Evolutionary conservation across 2,329 filamentous ascomycete genomes (phyloP), one percentile per base, ranked within the genome.

Genomic region (Chalaropsis thielavioides): DNA sequence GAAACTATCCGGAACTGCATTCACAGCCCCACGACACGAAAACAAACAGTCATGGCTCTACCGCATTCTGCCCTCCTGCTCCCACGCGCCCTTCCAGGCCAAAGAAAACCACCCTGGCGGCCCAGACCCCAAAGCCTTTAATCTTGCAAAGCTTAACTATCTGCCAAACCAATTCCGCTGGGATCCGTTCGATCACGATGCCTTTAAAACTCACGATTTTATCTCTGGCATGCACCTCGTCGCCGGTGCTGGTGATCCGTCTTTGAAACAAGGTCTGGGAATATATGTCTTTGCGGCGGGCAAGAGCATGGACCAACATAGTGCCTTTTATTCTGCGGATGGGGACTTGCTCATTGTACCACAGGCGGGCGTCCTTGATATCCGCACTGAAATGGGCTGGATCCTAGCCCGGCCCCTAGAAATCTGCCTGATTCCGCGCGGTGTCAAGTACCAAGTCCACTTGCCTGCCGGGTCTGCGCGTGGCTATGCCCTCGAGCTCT

Each of bases 121-220:
- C 27, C 54, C 68, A 19, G 22, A 31, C 15, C 70, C 71, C 60
- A 70, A 68, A 19, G 69, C 67, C 35, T 51, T 69, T 60, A 49
- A 67, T 59, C 66, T 68, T 60, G 64, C 66, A 68, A 82, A 82
- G 71, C 80, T 90, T 69, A 84, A 87, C 70, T 85, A 89, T 70
- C 87, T 91, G 62, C 89, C 89, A 3, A 91, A 92, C 71, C 88
- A 92, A 74, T 78, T 92, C 38, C 83, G 88, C 69, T 94, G 89
- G 89, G 85, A 88, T 69, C 86, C 78, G 1, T 90, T 90, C 72
- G 85, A 90, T 70, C 76, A 89, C 61, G 83, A 87, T 68, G 79
- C 85, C 73, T 82, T 38, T 63, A 72, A 71, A 11, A 65, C 69
- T 3, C 74, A 74, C 8, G 77, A 81, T 68, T 83, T 82, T 61